Percentiles rank a stretch among this genome's conserved stretches.
Evolutionary conservation across 2,329 filamentous ascomycete species (phyloP).

Genomic region (Periglandula ipomoeae): DNA sequence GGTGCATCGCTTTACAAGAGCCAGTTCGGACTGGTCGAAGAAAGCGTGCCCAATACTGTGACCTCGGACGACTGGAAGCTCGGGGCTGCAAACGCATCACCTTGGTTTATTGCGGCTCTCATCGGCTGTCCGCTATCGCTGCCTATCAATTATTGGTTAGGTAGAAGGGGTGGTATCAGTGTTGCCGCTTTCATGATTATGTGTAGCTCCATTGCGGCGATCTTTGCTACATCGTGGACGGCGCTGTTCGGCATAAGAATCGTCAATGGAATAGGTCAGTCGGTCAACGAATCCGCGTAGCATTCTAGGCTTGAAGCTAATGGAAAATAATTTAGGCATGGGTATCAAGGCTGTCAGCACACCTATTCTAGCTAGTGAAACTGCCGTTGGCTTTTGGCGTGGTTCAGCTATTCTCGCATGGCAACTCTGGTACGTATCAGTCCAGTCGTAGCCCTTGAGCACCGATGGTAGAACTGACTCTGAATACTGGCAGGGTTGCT

Average conservation of each 20-base stretch:
- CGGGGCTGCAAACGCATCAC: slow-evolving; percentile 29
- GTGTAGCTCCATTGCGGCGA: slow-evolving; percentile 27
- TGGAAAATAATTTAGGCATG: slow-evolving; percentile 30
- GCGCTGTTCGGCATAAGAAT: slow-evolving; percentile 25
- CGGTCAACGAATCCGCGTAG: background rate
- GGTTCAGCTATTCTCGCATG: slow-evolving; percentile 37
- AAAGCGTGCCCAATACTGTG: background rate
- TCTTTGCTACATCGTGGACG: slow-evolving; percentile 24
- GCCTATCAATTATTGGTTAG: slow-evolving; percentile 31
- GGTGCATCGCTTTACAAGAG: slow-evolving; percentile 26
- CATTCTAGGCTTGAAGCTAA: background rate
- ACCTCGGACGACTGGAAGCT: slow-evolving; percentile 26
- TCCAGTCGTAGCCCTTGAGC: no score
- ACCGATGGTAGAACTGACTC: background rate
- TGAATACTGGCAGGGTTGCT: slow-evolving; percentile 17
- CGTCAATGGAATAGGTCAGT: slow-evolving; percentile 29
- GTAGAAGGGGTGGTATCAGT: slow-evolving; percentile 30
- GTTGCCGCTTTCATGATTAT: slow-evolving; percentile 30
- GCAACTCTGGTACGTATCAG: slow-evolving; percentile 31
- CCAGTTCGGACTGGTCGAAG: slow-evolving; percentile 13
- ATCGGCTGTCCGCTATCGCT: slow-evolving; percentile 30
- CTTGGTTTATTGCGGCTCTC: slow-evolving; percentile 29
- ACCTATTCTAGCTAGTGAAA: slow-evolving; percentile 37
- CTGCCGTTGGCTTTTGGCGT: slow-evolving; percentile 37
- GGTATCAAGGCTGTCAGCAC: slow-evolving; percentile 40